phyloP scores from a whole-genome alignment of 1,139 yeast genomes.

The Candida gigantensis region DNA sequence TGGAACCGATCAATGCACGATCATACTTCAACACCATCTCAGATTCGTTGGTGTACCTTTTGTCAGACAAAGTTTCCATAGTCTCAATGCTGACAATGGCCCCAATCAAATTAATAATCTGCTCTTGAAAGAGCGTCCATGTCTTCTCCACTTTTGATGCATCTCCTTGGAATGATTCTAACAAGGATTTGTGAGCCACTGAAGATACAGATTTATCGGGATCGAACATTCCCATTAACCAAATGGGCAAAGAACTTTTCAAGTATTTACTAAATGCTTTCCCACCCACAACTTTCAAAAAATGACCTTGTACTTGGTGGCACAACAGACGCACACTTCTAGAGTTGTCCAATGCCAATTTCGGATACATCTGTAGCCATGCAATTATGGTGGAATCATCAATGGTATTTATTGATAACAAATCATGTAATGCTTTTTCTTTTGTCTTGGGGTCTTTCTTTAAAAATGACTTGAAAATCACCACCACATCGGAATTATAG shows the following conservation, averaged over 20 bases:
- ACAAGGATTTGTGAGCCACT: slow-evolving; percentile 49
- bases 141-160: slow-evolving; percentile 54
- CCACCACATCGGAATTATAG: slow-evolving; percentile 56
- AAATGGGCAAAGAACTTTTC: slow-evolving; percentile 68
- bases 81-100: slow-evolving; percentile 59
- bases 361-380: slow-evolving; percentile 84
- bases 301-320: slow-evolving; percentile 63
- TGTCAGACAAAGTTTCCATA: slow-evolving; percentile 69
- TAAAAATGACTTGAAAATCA: slow-evolving; percentile 70
- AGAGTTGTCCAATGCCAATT: slow-evolving; percentile 70
- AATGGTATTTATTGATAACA: slow-evolving; percentile 23
- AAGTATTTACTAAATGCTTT: slow-evolving; percentile 60
- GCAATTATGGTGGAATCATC: slow-evolving; percentile 57
- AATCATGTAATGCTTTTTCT: slow-evolving; percentile 72
- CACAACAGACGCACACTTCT: slow-evolving; percentile 60
- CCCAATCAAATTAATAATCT: slow-evolving; percentile 55
- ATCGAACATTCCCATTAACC: slow-evolving; percentile 74
- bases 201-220: slow-evolving; percentile 60
- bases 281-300: slow-evolving; percentile 57
- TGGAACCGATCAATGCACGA: slow-evolving; percentile 55
- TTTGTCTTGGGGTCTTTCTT: slow-evolving; percentile 83
- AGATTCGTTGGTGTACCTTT: slow-evolving; percentile 64
- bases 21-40: slow-evolving; percentile 70
- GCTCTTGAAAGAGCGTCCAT: slow-evolving; percentile 59
- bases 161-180: slow-evolving; percentile 57